These are phyloP conservation scores for Peronospora tabacina DNA, from an alignment of 352 stramenopile genomes.

Conservation along the genomic window DNA sequence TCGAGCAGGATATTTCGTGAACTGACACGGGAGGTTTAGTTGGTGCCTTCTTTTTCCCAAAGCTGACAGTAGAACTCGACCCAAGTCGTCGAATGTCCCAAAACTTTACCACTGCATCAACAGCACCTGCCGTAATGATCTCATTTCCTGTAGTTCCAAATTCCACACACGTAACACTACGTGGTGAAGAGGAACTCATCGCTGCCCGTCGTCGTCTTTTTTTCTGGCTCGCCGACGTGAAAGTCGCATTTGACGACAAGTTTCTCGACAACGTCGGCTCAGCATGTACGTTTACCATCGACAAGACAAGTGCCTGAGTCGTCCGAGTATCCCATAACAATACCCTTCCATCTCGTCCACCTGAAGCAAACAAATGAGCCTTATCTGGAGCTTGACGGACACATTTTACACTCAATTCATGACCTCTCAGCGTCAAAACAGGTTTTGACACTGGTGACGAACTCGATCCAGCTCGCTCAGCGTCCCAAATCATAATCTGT, in stretches of 20 bases:
- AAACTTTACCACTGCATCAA: constrained; percentile 59
- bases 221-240: constrained; percentile 30
- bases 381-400: constrained; percentile 40
- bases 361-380: constrained; percentile 41
- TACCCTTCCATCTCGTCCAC: constrained; percentile 52
- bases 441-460: constrained; percentile 3
- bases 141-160: constrained; percentile 38
- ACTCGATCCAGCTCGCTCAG: constrained; percentile 24
- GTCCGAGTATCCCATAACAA: constrained; percentile 50
- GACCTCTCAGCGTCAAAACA: constrained; percentile 35
- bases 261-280: constrained; percentile 11
- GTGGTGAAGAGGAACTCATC: constrained; percentile 19
- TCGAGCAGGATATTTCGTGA: constrained; percentile 38
- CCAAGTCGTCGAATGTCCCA: constrained; percentile 52
- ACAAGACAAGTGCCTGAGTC: constrained; percentile 22
- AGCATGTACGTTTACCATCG: constrained; percentile 35
- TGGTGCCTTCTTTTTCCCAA: constrained; percentile 18
- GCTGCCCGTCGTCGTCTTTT: constrained; percentile 23
- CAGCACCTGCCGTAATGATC: constrained; percentile 46
- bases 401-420: constrained; percentile 74
- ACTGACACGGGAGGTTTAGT: constrained; percentile 15
- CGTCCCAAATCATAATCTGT: constrained; percentile 47
- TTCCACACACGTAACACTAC: constrained; percentile 68
- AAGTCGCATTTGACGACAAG: constrained; percentile 15
- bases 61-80: constrained; percentile 3